Evolutionary conservation across 352 stramenopile genomes (phyloP).

Genomic region (Pseudoperonospora humuli): DNA sequence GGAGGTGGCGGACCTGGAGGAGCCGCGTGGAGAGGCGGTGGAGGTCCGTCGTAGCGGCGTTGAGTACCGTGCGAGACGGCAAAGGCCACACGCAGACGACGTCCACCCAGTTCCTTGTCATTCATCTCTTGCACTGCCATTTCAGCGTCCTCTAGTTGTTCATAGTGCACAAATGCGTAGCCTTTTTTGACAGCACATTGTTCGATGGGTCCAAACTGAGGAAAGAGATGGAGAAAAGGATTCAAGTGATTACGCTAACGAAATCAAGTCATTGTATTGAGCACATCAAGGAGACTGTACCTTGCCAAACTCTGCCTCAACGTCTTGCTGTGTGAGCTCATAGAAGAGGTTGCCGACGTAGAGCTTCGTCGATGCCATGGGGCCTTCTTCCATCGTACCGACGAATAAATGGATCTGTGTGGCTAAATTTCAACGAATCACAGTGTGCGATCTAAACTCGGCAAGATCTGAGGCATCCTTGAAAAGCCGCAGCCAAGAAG

Average conservation of each 20-base stretch:
- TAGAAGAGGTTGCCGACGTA: constrained; percentile 62
- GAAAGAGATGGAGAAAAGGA: not conserved
- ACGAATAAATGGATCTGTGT: constrained; percentile 12
- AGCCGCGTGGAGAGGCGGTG: constrained; percentile 2
- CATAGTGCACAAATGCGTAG: constrained; percentile 51
- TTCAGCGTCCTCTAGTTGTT: constrained; percentile 37
- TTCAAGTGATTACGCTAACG: no score
- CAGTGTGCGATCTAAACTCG: not conserved
- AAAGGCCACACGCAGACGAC: constrained; percentile 39
- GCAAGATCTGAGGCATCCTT: no score
- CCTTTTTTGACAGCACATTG: constrained; percentile 49
- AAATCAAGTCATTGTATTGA: not conserved
- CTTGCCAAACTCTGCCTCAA: constrained; percentile 43
- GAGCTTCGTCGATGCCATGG: constrained; percentile 46
- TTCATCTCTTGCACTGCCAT: constrained; percentile 43
- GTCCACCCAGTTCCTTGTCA: constrained; percentile 33
- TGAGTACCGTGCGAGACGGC: constrained; percentile 26
- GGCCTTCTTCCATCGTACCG: constrained; percentile 7
- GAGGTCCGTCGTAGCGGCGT: constrained; percentile 20
- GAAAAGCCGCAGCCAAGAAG: no score
- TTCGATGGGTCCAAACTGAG: constrained; percentile 40
- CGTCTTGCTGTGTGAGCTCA: constrained; percentile 33
- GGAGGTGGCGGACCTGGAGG: not conserved
- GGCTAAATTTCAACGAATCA: not conserved
- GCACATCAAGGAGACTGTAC: constrained; percentile 1